A percentile compares a stretch with the other conserved stretches of the same genome.
Evolutionary conservation across 73 alveolate species (phyloP).

Genomic region (Tetrahymena malaccensis): DNA sequence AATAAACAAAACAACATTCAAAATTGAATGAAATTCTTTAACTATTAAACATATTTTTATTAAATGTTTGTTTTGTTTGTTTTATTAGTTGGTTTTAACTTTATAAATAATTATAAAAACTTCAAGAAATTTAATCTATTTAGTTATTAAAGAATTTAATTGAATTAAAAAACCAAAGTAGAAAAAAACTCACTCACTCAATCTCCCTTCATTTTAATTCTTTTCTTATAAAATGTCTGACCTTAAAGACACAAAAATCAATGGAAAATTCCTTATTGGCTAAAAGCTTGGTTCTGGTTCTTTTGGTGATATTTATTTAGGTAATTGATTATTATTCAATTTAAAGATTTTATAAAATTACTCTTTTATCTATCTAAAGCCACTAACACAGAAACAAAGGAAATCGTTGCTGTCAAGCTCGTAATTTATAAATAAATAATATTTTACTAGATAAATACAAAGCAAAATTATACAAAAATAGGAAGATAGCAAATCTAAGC

Average conservation of each 20-base stretch:
- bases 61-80: too few species aligned
- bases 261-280: slow-evolving; percentile 35
- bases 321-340: not conserved
- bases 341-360: not conserved
- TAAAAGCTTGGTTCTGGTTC: slow-evolving; percentile 82
- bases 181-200: not conserved
- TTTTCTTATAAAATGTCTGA: not conserved
- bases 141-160: not conserved
- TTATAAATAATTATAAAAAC: too few species aligned
- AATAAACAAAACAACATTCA: not conserved
- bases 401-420: slow-evolving; percentile 29
- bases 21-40: not conserved
- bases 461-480: not conserved
- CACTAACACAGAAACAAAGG: not conserved
- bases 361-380: not conserved
- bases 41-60: not conserved
- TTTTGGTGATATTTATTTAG: slow-evolving; percentile 79
- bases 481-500: slow-evolving; percentile 47
- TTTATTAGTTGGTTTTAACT: not conserved
- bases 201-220: not conserved
- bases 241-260: slow-evolving; percentile 2
- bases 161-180: not conserved
- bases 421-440: not conserved
- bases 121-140: not conserved
- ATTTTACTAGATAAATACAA: not conserved